Evolutionary conservation across 306 rosid genomes (phyloP).

Genomic region (Morella rubra): DNA sequence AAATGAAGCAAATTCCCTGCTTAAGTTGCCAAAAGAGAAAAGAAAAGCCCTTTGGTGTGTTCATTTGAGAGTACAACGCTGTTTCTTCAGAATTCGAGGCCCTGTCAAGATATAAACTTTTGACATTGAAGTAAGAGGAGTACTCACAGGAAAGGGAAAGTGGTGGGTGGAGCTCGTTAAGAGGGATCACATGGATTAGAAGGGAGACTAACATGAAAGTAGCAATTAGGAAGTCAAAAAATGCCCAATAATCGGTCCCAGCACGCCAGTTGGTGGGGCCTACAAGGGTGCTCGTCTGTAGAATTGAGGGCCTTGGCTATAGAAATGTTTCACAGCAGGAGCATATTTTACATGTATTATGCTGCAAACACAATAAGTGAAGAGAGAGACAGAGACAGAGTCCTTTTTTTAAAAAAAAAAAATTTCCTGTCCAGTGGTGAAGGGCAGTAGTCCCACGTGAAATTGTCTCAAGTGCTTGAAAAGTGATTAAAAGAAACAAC

Average conservation of each 20-base stretch:
- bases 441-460: constrained; percentile 44
- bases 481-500: constrained; percentile 23
- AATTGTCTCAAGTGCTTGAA: constrained; percentile 37
- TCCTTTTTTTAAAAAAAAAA: too few relatives aligned
- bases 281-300: constrained; percentile 11
- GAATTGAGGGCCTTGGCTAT: constrained; percentile 17
- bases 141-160: constrained; percentile 14
- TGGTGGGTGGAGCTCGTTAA: constrained; percentile 22
- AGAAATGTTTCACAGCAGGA: constrained; percentile 15
- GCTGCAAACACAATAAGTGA: background rate
- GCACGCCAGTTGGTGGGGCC: constrained; percentile 20
- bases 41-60: background rate
- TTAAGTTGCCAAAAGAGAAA: too few relatives aligned
- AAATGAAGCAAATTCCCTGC: too few relatives aligned
- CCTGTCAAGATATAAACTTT: constrained; percentile 9
- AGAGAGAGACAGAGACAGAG: constrained; percentile 22
- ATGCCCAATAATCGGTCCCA: constrained; percentile 3
- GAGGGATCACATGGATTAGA: constrained; percentile 38
- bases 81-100: constrained; percentile 6
- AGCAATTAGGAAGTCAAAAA: background rate
- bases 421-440: constrained; percentile 25
- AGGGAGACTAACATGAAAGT: constrained; percentile 26
- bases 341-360: constrained; percentile 14
- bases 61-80: background rate
- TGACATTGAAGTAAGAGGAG: background rate